phyloP scores from a whole-genome alignment of 2,329 filamentous ascomycete genomes.

The Knoxdaviesia capensis region DNA sequence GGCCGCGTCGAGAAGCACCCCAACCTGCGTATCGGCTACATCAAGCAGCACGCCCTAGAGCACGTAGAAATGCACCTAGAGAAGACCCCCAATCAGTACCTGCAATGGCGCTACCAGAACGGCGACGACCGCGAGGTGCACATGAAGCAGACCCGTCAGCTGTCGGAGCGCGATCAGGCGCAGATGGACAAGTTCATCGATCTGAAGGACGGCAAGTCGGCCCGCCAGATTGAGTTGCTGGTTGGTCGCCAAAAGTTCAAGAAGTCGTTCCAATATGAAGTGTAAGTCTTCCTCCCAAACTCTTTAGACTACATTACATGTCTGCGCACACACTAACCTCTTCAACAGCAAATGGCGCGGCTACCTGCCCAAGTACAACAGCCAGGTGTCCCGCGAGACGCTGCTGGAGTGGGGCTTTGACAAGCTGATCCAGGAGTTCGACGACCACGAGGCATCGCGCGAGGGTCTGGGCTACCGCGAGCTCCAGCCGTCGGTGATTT shows the following conservation, averaged over 20 bases:
- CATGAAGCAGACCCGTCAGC: conserved; percentile 87
- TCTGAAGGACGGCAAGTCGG: conserved; percentile 60
- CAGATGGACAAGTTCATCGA: conserved; percentile 89
- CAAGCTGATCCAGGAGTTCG: conserved; percentile 94
- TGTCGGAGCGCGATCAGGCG: conserved; percentile 65
- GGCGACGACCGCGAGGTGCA: conserved; percentile 93
- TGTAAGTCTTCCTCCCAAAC: conserved; percentile 29
- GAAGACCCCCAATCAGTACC: conserved; percentile 97
- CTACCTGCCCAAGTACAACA: conserved; percentile 83
- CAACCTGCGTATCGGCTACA: conserved; percentile 96
- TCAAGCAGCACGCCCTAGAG: conserved; percentile 97
- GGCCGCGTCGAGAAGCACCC: conserved; percentile 96
- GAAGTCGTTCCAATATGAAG: conserved; percentile 97
- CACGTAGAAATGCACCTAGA: conserved; percentile 99
- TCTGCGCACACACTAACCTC: neutral
- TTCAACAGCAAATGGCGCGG: conserved; percentile 64
- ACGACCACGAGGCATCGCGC: conserved; percentile 95
- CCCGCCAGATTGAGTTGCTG: conserved; percentile 62
- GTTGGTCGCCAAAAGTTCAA: conserved; percentile 98
- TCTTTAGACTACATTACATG: neutral
- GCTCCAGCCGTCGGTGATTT: conserved; percentile 81
- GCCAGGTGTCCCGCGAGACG: conserved; percentile 81
- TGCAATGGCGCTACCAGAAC: conserved; percentile 96
- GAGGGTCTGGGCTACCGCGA: conserved; percentile 93
- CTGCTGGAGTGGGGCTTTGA: conserved; percentile 67